A percentile compares a stretch with the other conserved stretches of the same genome.
These are phyloP conservation scores for Saccharomycopsis capsularis DNA, from an alignment of 805 yeast genomes.

Conservation along the genomic window DNA sequence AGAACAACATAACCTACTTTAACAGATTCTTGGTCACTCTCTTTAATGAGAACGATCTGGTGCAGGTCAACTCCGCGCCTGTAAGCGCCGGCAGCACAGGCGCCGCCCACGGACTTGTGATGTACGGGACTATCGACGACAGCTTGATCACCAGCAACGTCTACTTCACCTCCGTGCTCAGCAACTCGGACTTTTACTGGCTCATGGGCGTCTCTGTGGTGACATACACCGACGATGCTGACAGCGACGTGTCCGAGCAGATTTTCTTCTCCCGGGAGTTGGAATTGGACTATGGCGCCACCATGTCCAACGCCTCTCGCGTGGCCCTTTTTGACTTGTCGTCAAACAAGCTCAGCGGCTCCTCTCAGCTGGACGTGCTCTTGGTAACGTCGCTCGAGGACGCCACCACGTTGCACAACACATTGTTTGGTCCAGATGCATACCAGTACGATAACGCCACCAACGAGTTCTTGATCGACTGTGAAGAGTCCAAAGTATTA, in stretches of 20 bases:
- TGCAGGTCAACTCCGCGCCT: constrained; percentile 5
- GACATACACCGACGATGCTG: background rate
- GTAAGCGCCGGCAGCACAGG: background rate
- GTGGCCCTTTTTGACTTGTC: constrained; percentile 10
- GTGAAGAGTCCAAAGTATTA: constrained; percentile 1
- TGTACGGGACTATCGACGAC: constrained; percentile 7
- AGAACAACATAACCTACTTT: background rate
- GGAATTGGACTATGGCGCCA: constrained; percentile 11
- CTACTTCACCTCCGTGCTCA: constrained; percentile 14
- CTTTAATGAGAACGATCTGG: constrained; percentile 1
- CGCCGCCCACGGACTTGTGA: constrained; percentile 1
- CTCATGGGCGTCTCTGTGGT: constrained; percentile 14
- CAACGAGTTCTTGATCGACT: constrained; percentile 2
- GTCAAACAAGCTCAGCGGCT: too few relatives aligned
- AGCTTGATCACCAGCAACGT: constrained; percentile 7
- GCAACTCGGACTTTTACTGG: constrained; percentile 15
- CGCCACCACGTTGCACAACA: constrained; percentile 1
- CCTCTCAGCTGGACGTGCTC: background rate
- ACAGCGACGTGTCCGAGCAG: background rate
- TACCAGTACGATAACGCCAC: background rate
- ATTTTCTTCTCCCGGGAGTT: background rate
- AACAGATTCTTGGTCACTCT: constrained; percentile 3
- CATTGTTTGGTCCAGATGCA: constrained; percentile 1
- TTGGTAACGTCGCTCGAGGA: constrained; percentile 5
- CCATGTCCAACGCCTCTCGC: constrained; percentile 9